Base-by-base conservation (phyloP, 140 eudicot species). In the Senecio squalidus region DNA sequence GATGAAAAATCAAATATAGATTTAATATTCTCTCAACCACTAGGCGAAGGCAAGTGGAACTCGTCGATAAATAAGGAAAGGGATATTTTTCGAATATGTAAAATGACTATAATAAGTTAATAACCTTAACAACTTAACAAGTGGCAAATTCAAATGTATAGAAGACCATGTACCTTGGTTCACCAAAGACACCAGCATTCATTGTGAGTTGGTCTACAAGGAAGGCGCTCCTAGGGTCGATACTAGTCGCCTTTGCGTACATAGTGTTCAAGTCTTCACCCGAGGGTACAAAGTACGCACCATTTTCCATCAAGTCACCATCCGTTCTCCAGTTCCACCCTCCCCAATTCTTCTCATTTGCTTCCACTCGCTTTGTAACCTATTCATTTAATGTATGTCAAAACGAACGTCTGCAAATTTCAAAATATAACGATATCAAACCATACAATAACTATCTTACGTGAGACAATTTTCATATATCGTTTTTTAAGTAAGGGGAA, bases 321-420 rank as follows among this genome's bases (percentile, higher is more conserved):
- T 88, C 96, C 5, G 90, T 88, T 67, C 94, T 84, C 96, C 96
- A 88, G 34, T 88, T 82, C 96, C 96, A 88, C 4, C 66, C 83
- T 5, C 50, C 66, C 96, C 96, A 88, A 22, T 76, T 69, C 58
- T 76, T 74, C 57, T 81, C 90, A 11, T 74, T 63, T 39, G 91
- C 80, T 4, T 88, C 96, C 69, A 84, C 90, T 17, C 96, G 79
- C 72, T 84, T 88, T 11, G 96, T 88, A 69, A 88, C 96, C 96
- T 88, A 41, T 16, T 25, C 7, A 3, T 0, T 57, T 15, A 21
- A 25, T 23, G 13, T 58, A 21, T 20, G 20, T 48, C 21, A 49
- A 30, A 46, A 29, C 31, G 13, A 20, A 11, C 17, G 29, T 33
- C 3, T 11, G 28, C 34, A 10, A 21, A 47, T 45, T 45, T 41